Percentiles rank a stretch among this genome's conserved stretches.
Evolutionary conservation across 139 green algal species (phyloP).

Genomic region (Chlamydomonas sp.): DNA sequence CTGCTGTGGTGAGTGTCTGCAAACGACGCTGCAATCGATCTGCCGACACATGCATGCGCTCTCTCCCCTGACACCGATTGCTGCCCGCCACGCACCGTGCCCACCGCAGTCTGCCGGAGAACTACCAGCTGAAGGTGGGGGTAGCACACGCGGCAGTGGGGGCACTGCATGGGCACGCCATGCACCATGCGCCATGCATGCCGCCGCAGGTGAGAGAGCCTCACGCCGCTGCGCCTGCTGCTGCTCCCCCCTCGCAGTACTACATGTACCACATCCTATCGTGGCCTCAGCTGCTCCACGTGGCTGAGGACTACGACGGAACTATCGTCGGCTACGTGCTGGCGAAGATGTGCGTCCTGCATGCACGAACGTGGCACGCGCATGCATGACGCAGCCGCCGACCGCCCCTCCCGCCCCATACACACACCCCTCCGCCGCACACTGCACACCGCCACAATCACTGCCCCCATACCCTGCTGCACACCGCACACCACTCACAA

Average conservation of each 20-base stretch:
- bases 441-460: too few species aligned
- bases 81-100: background rate
- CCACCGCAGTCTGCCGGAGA: slow-evolving; percentile 79
- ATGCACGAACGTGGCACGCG: too few species aligned
- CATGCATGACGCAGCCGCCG: too few species aligned
- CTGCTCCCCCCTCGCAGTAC: slow-evolving; percentile 65
- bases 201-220: background rate
- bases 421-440: too few species aligned
- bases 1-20: slow-evolving; percentile 70
- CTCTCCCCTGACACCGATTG: background rate
- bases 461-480: slow-evolving; percentile 4
- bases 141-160: too few species aligned
- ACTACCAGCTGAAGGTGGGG: slow-evolving; percentile 96
- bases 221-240: background rate
- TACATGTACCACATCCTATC: slow-evolving; percentile 99
- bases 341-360: slow-evolving; percentile 98
- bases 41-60: too few species aligned
- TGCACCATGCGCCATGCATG: background rate
- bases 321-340: slow-evolving; percentile 98
- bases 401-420: too few species aligned
- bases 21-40: too few species aligned
- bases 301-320: slow-evolving; percentile 94
- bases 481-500: too few species aligned
- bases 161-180: background rate
- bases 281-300: slow-evolving; percentile 96